Evolutionary conservation across 805 yeast genomes (phyloP).

Genomic region (Candida cerambycidarum): DNA sequence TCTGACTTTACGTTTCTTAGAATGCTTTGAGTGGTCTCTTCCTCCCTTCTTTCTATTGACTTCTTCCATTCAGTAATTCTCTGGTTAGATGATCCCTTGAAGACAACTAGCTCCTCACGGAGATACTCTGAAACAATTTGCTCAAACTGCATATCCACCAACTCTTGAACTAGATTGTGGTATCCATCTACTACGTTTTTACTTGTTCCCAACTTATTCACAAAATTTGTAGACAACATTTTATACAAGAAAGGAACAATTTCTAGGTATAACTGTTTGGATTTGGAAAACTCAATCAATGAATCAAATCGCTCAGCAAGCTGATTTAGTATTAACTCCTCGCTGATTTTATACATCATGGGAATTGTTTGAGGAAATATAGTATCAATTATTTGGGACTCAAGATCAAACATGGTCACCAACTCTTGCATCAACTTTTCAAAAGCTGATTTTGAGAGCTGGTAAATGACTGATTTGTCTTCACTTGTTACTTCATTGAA

Average conservation of each 20-base stretch:
- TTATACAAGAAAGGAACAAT: conserved; percentile 42
- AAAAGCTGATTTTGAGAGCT: conserved; percentile 16
- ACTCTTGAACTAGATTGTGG: conserved; percentile 28
- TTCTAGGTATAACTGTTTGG: conserved; percentile 28
- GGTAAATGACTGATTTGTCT: conserved; percentile 9
- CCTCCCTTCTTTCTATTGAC: conserved; percentile 42
- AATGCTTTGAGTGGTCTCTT: conserved; percentile 47
- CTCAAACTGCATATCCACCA: conserved; percentile 44
- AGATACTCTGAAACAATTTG: conserved; percentile 40
- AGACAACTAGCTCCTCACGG: conserved; percentile 33
- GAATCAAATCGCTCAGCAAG: conserved; percentile 32
- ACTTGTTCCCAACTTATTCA: conserved; percentile 26
- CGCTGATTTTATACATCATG: conserved; percentile 48
- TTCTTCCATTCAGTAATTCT: conserved; percentile 34
- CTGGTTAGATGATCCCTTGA: conserved; percentile 25
- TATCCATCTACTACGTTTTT: conserved; percentile 40
- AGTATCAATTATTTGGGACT: conserved; percentile 38
- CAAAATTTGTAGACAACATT: conserved; percentile 25
- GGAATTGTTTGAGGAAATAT: conserved; percentile 47
- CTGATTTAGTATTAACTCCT: conserved; percentile 43
- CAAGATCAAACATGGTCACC: conserved; percentile 36
- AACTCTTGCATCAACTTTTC: conserved; percentile 27
- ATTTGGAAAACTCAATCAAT: conserved; percentile 28
- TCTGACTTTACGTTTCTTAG: conserved; percentile 50
- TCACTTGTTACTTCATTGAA: conserved; percentile 15